Evolutionary conservation across 768 basidiomycete genomes (phyloP).

Genomic region (Hydnum rufescens): DNA sequence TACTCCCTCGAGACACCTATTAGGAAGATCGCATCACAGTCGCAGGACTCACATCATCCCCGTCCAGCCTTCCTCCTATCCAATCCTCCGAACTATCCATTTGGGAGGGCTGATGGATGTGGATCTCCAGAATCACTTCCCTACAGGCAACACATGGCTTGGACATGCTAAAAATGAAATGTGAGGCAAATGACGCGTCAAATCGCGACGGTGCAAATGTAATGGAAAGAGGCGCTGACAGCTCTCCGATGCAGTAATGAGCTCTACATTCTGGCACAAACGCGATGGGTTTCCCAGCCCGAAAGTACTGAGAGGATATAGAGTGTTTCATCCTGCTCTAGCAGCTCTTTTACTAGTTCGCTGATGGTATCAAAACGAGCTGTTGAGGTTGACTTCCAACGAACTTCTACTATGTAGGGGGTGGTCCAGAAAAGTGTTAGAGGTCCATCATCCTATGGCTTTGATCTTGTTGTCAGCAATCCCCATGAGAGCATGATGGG

Average conservation of each 20-base stretch:
- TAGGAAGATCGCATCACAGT: conserved; percentile 79
- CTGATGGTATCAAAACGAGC: conserved; percentile 60
- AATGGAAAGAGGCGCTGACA: conserved; percentile 15
- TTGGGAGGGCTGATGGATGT: conserved; percentile 70
- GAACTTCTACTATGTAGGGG: conserved; percentile 92
- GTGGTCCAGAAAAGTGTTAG: too few species aligned
- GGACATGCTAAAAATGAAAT: conserved; percentile 23
- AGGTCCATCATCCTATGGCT: too few species aligned
- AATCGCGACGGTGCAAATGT: conserved; percentile 5
- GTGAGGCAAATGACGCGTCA: not conserved
- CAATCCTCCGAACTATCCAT: conserved; percentile 44
- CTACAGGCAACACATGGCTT: conserved; percentile 30
- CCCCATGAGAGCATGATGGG: too few species aligned
- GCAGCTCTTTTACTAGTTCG: conserved; percentile 36
- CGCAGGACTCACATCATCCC: conserved; percentile 69
- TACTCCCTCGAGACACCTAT: conserved; percentile 64
- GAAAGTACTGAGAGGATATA: conserved; percentile 47
- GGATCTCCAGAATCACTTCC: conserved; percentile 53
- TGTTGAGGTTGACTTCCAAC: conserved; percentile 44
- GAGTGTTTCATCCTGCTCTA: conserved; percentile 39
- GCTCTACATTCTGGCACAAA: conserved; percentile 57
- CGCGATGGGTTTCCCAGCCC: conserved; percentile 62
- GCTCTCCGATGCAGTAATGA: conserved; percentile 43
- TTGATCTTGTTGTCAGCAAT: too few species aligned
- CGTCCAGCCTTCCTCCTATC: conserved; percentile 35